These are phyloP conservation scores for Pleurotus ostreatus DNA, from an alignment of 768 basidiomycete species.

Conservation along the genomic window DNA sequence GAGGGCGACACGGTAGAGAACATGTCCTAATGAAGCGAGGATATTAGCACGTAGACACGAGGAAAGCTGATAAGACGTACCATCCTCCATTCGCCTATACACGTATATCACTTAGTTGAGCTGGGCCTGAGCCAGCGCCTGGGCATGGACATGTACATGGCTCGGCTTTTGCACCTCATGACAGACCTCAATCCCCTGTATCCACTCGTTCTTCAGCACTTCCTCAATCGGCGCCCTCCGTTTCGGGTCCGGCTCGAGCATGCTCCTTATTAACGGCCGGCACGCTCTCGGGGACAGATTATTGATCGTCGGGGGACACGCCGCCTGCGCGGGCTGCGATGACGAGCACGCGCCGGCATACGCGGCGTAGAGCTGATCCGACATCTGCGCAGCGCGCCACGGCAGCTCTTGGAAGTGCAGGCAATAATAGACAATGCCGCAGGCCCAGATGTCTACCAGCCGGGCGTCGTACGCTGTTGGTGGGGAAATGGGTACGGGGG, in stretches of 20 bases:
- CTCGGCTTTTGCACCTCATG: slow-evolving; percentile 53
- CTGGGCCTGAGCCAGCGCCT: slow-evolving; percentile 53
- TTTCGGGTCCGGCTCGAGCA: slow-evolving; percentile 95
- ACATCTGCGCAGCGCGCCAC: slow-evolving; percentile 89
- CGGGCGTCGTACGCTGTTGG: slow-evolving; percentile 92
- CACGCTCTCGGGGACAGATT: slow-evolving; percentile 87
- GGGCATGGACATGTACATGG: slow-evolving; percentile 70
- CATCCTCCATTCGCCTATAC: no score
- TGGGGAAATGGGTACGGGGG: not conserved
- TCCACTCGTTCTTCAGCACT: slow-evolving; percentile 73
- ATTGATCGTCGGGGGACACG: slow-evolving; percentile 68
- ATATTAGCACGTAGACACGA: no score
- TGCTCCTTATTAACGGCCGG: slow-evolving; percentile 77
- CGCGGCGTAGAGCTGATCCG: slow-evolving; percentile 76
- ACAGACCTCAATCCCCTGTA: slow-evolving; percentile 80
- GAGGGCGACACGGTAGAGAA: no score
- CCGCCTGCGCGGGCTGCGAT: slow-evolving; percentile 37
- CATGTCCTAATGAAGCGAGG: no score
- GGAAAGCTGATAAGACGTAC: no score
- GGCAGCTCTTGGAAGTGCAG: slow-evolving; percentile 97
- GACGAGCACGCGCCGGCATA: slow-evolving; percentile 62
- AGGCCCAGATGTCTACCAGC: slow-evolving; percentile 96
- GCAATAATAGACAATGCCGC: slow-evolving; percentile 97
- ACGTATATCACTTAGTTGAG: slow-evolving; percentile 11
- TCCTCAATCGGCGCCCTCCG: slow-evolving; percentile 74